Base-by-base conservation (phyloP, 495 filamentous ascomycete species). In the Podospora fimiseda region DNA sequence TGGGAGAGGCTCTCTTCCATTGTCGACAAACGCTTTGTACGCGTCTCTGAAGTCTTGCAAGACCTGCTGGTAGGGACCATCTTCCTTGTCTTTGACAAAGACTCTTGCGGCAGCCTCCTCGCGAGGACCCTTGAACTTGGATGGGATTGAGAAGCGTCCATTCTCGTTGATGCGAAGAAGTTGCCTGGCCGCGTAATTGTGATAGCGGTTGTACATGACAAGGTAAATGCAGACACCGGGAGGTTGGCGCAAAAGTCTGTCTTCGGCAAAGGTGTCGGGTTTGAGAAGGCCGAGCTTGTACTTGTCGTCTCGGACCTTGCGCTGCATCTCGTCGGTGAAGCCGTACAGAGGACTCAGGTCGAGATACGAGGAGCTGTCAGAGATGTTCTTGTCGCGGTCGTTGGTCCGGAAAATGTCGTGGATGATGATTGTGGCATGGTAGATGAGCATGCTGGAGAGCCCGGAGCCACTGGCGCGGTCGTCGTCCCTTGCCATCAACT, bases 261-360 rank as follows among this genome's bases (percentile, higher is more conserved):
- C 83, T 56, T 86, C 80, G n/a, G 79, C 75, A 58, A 91, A 92
- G 55, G 76, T 80, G 60, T 94, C 88, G 6, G 86, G 81, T 69
- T 91, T 91, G 43, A 94, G 69, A 59, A 78, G 85, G 47, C 88
- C 88, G 57, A 33, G 27, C 27, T 33, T 33, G 27, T 87, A 80
- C 56, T 82, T 79, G 65, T 86, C 82, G 0, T 84, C 86, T 51
- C 88, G 76, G 53, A 93, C 80, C 46, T 65, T 60, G 45, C 83
- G 67, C 57, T 90, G 88, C 52, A 90, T 86, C 2, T 77, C 67
- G 52, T 79, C 70, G 39, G 80, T 84, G 52, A 80, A 87, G n/a
- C 88, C 88, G 65, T 94, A 92, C 9, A 94, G 75, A 0, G 88
- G 88, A 1, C 81, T 70, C 13, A 94, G 74, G 57, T 94, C 88